phyloP scores from a whole-genome alignment of 139 green algal species.

The Haematococcus lacustris region DNA sequence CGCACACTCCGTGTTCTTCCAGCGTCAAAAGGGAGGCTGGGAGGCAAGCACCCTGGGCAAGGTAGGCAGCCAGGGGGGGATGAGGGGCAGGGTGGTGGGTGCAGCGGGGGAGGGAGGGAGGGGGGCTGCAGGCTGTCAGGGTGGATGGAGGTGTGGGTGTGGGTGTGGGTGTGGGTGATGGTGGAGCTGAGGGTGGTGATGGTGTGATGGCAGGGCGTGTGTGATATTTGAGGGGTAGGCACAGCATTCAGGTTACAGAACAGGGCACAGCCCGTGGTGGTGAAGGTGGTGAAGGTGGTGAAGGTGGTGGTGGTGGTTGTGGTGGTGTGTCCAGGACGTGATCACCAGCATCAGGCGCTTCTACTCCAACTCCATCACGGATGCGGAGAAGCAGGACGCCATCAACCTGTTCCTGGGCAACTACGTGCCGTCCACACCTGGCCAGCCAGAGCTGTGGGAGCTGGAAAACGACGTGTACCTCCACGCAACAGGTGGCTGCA shows the following conservation, averaged over 20 bases:
- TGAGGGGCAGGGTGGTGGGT: no score
- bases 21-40: conserved; percentile 72
- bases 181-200: background rate
- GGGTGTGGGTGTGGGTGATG: no score
- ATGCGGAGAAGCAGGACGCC: conserved; percentile 85
- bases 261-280: no score
- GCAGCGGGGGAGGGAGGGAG: no score
- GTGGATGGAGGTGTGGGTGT: no score
- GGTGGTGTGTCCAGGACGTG: conserved; percentile 7
- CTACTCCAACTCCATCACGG: conserved; percentile 82
- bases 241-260: no score
- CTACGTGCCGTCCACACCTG: conserved; percentile 36
- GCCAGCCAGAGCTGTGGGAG: conserved; percentile 68
- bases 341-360: conserved; percentile 61
- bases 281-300: no score
- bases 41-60: conserved; percentile 48
- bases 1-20: conserved; percentile 86
- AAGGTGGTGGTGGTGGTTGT: no score
- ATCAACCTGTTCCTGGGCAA: conserved; percentile 94
- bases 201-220: background rate
- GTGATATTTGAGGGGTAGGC: no score
- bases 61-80: conserved; percentile 3
- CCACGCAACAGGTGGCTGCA: conserved; percentile 5
- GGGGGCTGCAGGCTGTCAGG: no score
- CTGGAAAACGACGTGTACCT: conserved; percentile 78